These are phyloP conservation scores for Kwoniella mangroviensis DNA, from an alignment of 768 basidiomycete species.

Conservation along the genomic window DNA sequence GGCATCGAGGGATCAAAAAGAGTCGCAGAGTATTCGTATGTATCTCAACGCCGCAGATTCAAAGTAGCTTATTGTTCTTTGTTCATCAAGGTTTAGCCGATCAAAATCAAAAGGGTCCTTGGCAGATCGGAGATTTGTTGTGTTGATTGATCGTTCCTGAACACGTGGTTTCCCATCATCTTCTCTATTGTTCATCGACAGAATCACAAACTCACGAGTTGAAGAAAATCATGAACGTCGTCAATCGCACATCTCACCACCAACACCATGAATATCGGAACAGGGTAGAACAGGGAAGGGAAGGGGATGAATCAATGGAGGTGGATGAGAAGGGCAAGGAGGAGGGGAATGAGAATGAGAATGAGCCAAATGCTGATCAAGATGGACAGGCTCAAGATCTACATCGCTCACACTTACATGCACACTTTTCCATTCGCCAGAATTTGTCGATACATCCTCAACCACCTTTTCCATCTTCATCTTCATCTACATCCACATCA, in stretches of 20 bases:
- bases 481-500: background rate
- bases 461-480: background rate
- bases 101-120: background rate
- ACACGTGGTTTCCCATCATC: conserved; percentile 14
- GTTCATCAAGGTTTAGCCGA: background rate
- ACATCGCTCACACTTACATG: background rate
- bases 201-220: no score
- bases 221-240: background rate
- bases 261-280: background rate
- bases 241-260: background rate
- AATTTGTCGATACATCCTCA: background rate
- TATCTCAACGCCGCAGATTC: no score
- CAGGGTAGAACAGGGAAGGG: background rate
- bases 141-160: background rate
- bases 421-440: background rate
- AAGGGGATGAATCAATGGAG: background rate
- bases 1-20: conserved; percentile 1
- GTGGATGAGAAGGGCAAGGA: background rate
- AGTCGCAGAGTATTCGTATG: background rate
- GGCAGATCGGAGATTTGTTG: conserved; percentile 2
- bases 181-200: conserved; percentile 20
- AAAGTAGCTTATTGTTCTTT: conserved; percentile 5
- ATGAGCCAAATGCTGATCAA: background rate
- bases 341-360: background rate
- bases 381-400: background rate